Conservation (phyloP, 257 asterid species). For the Knoxia roxburghii region DNA sequence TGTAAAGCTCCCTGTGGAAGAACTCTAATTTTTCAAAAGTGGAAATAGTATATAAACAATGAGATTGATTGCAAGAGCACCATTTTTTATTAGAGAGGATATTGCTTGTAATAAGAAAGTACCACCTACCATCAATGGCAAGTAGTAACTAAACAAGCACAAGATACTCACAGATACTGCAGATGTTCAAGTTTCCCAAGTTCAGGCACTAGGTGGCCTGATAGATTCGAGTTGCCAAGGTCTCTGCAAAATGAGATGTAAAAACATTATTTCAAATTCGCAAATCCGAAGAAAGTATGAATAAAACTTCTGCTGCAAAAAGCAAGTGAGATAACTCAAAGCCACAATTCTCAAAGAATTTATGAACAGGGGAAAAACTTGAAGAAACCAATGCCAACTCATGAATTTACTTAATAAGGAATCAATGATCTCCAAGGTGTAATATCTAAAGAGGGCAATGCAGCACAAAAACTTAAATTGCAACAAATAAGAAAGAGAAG, state of each 20-base stretch:
- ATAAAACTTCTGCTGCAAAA: neutral
- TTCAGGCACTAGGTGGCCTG: slow-evolving; percentile 67
- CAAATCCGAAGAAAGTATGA: neutral
- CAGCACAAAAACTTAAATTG: neutral
- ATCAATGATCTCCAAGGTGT: neutral
- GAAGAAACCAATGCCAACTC: neutral
- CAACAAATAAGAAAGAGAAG: neutral
- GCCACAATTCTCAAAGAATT: neutral
- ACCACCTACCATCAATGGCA: neutral
- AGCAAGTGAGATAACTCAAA: neutral
- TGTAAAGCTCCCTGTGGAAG: slow-evolving; percentile 75
- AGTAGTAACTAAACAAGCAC: neutral
- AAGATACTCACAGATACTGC: slow-evolving; percentile 61
- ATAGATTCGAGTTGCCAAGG: slow-evolving; percentile 70
- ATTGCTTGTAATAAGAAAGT: neutral
- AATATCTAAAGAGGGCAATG: neutral
- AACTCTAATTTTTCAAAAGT: slow-evolving; percentile 3
- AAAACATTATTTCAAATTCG: neutral
- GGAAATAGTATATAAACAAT: slow-evolving; percentile 6
- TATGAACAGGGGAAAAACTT: neutral
- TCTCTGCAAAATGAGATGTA: slow-evolving; percentile 37
- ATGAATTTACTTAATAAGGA: neutral
- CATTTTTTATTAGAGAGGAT: neutral
- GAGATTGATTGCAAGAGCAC: neutral
- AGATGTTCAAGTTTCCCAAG: slow-evolving; percentile 70